phyloP scores from a whole-genome alignment of 2,329 filamentous ascomycete genomes.

The Hymenoscyphus albidus region DNA sequence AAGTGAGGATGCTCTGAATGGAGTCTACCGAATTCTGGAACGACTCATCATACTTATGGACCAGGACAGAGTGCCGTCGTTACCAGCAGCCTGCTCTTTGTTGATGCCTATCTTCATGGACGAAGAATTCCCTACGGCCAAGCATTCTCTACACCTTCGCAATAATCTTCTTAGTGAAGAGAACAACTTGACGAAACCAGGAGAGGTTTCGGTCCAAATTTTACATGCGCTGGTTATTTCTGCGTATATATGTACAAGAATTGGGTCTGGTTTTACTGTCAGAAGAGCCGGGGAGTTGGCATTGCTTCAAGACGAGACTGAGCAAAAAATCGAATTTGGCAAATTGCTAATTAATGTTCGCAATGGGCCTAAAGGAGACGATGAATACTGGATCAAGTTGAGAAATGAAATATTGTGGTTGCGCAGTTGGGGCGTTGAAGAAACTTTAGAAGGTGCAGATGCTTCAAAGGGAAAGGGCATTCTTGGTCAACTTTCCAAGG shows the following conservation, averaged over 20 bases:
- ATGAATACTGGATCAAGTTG: constrained; percentile 58
- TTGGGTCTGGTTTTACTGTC: constrained; percentile 47
- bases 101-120: constrained; percentile 42
- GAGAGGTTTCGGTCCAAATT: constrained; percentile 51
- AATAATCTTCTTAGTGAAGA: constrained; percentile 53
- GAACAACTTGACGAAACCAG: constrained; percentile 64
- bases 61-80: constrained; percentile 51
- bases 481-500: constrained; percentile 56
- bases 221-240: constrained; percentile 62
- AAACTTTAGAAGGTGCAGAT: constrained; percentile 36
- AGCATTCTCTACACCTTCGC: constrained; percentile 45
- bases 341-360: constrained; percentile 44
- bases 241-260: constrained; percentile 51
- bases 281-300: constrained; percentile 58
- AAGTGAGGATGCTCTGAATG: constrained; percentile 53
- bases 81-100: constrained; percentile 46
- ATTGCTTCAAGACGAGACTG: constrained; percentile 58
- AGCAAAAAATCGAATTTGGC: constrained; percentile 58
- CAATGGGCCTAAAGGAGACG: constrained; percentile 50
- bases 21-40: constrained; percentile 56
- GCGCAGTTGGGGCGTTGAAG: constrained; percentile 62
- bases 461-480: constrained; percentile 42
- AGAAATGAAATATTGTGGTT: constrained; percentile 69
- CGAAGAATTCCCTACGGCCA: constrained; percentile 37
- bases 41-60: constrained; percentile 59